A percentile compares a stretch with the other conserved stretches of the same genome.
phyloP scores from a whole-genome alignment of 106 monocot genomes.

The Dioscorea alata region DNA sequence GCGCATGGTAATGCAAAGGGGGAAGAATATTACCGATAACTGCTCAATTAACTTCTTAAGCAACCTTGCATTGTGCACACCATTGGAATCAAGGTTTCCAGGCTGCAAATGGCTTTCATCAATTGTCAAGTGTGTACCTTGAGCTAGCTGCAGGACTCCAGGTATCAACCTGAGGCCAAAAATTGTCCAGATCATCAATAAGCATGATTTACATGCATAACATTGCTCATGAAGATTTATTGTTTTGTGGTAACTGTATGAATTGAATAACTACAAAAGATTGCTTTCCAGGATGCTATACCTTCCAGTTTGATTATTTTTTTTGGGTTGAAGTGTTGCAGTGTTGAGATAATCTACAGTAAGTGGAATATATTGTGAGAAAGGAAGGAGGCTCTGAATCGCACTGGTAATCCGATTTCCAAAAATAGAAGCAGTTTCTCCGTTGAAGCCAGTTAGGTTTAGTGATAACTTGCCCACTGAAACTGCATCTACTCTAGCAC shows the following conservation, averaged over 20 bases:
- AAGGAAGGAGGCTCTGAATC: conserved; percentile 54
- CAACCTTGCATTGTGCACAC: conserved; percentile 66
- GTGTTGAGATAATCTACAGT: conserved; percentile 85
- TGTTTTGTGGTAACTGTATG: neutral
- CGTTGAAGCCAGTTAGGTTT: conserved; percentile 77
- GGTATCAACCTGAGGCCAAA: conserved; percentile 48
- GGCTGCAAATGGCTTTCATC: conserved; percentile 78
- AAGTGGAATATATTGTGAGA: conserved; percentile 60
- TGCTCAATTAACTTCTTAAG: conserved; percentile 79
- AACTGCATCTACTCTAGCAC: conserved; percentile 54
- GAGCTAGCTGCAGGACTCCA: conserved; percentile 79
- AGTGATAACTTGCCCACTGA: conserved; percentile 78
- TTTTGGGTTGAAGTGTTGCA: conserved; percentile 60
- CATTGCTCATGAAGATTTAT: neutral
- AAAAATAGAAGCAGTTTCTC: conserved; percentile 81
- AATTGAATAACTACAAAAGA: neutral
- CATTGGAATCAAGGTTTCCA: conserved; percentile 73
- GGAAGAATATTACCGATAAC: conserved; percentile 46
- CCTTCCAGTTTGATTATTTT: conserved; percentile 89
- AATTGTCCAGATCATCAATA: no score
- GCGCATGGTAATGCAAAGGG: neutral
- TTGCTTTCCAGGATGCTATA: conserved; percentile 6
- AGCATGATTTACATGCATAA: neutral
- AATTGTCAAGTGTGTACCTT: conserved; percentile 80
- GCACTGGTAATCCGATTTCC: conserved; percentile 34